Conservation (phyloP, 768 basidiomycete species). For the Leucocoprinus leucothites region DNA sequence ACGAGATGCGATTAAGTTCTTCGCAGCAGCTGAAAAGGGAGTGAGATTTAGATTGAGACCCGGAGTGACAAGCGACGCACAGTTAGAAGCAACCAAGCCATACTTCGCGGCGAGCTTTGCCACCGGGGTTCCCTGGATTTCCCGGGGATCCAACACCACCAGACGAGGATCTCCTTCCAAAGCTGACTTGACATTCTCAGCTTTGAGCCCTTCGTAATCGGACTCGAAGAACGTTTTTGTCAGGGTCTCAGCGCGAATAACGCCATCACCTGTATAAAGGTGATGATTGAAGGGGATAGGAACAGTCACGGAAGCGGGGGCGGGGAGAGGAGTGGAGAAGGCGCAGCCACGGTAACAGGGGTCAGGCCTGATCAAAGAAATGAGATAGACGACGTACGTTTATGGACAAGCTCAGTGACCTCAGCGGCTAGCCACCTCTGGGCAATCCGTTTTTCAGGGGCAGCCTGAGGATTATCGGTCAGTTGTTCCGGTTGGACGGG, state of each 20-base stretch:
- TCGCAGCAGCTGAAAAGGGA: conserved; percentile 55
- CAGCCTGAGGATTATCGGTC: conserved; percentile 14
- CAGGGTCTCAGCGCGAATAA: conserved; percentile 37
- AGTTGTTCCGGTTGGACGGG: not conserved
- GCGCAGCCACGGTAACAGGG: no score
- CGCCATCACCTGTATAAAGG: conserved; percentile 29
- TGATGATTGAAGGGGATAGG: not conserved
- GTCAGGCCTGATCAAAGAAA: not conserved
- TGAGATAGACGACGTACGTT: conserved; percentile 22
- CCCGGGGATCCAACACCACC: conserved; percentile 42
- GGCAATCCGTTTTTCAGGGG: conserved; percentile 43
- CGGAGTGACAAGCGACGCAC: conserved; percentile 37
- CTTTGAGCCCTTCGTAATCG: conserved; percentile 42
- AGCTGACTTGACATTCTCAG: conserved; percentile 56
- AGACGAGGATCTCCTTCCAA: conserved; percentile 68
- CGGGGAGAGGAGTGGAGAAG: no score
- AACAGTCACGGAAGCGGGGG: not conserved
- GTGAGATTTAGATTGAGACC: not conserved
- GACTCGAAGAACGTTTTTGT: conserved; percentile 44
- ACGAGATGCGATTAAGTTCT: conserved; percentile 54
- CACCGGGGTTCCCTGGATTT: conserved; percentile 53
- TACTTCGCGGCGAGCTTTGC: conserved; percentile 59
- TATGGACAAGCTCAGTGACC: conserved; percentile 52
- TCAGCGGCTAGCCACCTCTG: conserved; percentile 50
- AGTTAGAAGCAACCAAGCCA: conserved; percentile 58